Base-by-base conservation (phyloP, 208 protist species). In the Porcisia hertigi region DNA sequence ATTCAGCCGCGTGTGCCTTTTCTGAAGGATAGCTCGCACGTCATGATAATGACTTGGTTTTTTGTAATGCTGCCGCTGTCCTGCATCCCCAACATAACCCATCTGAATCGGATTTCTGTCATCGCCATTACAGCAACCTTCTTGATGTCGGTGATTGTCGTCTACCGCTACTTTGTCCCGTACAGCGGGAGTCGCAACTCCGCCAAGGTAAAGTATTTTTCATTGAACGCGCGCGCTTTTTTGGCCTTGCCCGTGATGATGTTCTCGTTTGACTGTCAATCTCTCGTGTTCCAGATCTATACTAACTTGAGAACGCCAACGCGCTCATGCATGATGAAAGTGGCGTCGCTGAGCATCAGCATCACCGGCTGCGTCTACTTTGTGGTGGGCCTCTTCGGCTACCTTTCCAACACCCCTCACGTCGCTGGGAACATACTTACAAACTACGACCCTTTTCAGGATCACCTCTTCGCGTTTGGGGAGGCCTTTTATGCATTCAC, bases 231-330 rank as follows among this genome's bases (percentile, higher is more conserved):
- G 34, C 82, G 86, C 14, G 78, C 86, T 0, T 71, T 95, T 16
- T 69, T 95, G 58, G 70, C 87, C 1, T 62, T 95, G 39, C 88
- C 91, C 4, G 89, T 95, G 72, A 86, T 93, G 75, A 95, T 95
- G 91, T 95, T 93, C 77, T 92, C 88, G 59, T 95, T 95, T 55
- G 91, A 95, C 73, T 95, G 91, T 72, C 91, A 95, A 83, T 88
- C 88, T 45, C 81, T 95, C 36, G 84, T 93, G 8, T 95, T 95
- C 55, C 91, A 95, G 57, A 81, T 95, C 23, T 95, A 95, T 79
- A 77, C 79, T 30, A 82, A 80, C 14, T 79, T 95, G n/a, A 74
- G 80, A 4, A 78, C 79, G 34, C 89, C 86, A 73, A 83, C 80
- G 34, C 90, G 90, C 36, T 5, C 39, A 11, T 92, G 81, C 43